Conservation (phyloP, 148 eudicot genomes). For the Rhododendron kiyosumense region DNA sequence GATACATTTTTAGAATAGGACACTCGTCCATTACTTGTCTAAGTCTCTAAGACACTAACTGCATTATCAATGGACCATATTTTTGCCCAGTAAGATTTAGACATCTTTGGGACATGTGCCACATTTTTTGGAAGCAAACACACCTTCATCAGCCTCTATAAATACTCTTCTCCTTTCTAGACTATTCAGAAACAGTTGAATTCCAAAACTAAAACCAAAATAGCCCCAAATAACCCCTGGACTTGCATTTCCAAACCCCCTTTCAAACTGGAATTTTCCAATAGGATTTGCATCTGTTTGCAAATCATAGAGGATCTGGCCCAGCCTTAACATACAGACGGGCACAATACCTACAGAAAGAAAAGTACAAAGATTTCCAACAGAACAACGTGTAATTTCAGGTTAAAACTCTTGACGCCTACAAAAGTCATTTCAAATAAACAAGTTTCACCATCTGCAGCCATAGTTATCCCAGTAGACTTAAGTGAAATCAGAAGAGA, state of each 20-base stretch:
- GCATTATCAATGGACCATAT: neutral
- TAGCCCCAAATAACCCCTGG: neutral
- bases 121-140: neutral
- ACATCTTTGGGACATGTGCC: neutral
- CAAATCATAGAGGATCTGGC: neutral
- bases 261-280: neutral
- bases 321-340: neutral
- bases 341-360: neutral
- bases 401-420: neutral
- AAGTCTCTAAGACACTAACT: neutral
- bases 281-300: neutral
- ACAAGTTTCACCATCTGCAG: neutral
- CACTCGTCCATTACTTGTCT: neutral
- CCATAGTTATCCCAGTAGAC: neutral
- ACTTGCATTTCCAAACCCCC: neutral
- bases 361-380: neutral
- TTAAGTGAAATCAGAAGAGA: neutral
- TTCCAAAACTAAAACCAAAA: neutral
- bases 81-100: neutral
- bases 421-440: neutral
- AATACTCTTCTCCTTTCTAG: neutral
- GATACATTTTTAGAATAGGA: neutral
- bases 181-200: neutral
- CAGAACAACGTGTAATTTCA: neutral
- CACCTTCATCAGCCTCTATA: neutral